Evolutionary conservation across 306 rosid genomes (phyloP).

Genomic region (Prinsepia uniflora): DNA sequence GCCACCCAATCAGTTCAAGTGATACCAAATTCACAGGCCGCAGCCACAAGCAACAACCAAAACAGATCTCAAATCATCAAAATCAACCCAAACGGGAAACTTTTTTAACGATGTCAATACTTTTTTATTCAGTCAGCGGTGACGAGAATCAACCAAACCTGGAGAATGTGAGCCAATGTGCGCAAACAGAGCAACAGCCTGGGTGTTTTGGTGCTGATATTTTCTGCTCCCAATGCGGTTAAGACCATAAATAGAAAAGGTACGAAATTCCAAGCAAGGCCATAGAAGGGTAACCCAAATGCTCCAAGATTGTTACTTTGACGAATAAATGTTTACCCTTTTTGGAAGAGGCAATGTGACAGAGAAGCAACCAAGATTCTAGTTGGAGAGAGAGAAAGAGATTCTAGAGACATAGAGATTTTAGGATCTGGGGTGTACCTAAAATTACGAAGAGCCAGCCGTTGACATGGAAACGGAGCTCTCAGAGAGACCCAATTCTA

Average conservation of each 20-base stretch:
- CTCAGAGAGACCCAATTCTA: background rate
- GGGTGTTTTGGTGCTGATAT: conserved; percentile 1
- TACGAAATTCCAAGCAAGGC: conserved; percentile 17
- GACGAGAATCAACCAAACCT: background rate
- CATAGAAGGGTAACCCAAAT: conserved; percentile 10
- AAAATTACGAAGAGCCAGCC: conserved; percentile 35
- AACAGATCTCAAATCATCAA: background rate
- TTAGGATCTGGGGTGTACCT: conserved; percentile 41
- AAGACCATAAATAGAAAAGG: conserved; percentile 17
- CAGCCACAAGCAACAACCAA: background rate
- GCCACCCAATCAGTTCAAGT: background rate
- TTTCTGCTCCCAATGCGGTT: conserved; percentile 17
- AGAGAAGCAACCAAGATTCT: conserved; percentile 21
- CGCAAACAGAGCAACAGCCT: conserved; percentile 19
- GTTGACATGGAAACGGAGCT: background rate
- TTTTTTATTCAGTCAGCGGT: background rate
- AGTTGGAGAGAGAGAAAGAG: background rate
- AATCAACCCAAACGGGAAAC: conserved; percentile 3
- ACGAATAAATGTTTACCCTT: background rate
- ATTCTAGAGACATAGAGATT: conserved; percentile 15
- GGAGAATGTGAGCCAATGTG: conserved; percentile 6
- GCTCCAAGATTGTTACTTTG: background rate
- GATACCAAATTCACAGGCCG: conserved; percentile 19
- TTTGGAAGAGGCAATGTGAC: conserved; percentile 19
- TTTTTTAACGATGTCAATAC: background rate